Evolutionary conservation across 805 yeast genomes (phyloP).

Genomic region (Pichia deserticola): DNA sequence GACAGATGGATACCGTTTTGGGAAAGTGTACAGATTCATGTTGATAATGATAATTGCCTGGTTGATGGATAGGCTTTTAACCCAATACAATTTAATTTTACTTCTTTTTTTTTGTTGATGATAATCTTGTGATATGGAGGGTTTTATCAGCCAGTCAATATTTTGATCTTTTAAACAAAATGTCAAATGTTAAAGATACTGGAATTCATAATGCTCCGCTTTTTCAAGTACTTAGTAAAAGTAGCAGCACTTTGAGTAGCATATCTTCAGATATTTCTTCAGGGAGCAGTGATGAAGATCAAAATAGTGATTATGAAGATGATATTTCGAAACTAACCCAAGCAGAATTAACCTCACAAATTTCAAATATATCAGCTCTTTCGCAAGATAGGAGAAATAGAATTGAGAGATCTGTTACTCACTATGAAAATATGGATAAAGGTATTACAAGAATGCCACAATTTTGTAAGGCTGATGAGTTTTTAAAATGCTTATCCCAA

Average conservation of each 20-base stretch:
- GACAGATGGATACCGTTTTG: background rate
- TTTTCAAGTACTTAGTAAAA: no score
- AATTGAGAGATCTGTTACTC: slow-evolving; percentile 16
- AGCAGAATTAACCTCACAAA: slow-evolving; percentile 1
- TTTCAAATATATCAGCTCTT: background rate
- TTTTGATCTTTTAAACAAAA: no score
- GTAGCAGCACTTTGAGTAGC: no score
- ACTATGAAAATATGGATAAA: slow-evolving; percentile 22
- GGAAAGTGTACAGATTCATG: slow-evolving; percentile 1
- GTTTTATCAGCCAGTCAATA: no score
- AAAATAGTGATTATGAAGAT: background rate
- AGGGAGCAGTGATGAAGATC: background rate
- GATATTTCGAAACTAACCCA: background rate
- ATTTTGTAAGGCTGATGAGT: slow-evolving; percentile 21
- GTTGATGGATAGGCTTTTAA: no score
- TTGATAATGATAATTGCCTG: background rate
- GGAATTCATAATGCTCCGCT: no score
- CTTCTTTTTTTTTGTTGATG: no score
- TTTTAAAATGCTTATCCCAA: slow-evolving; percentile 20
- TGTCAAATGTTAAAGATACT: no score
- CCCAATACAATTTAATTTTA: no score
- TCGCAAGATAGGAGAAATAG: slow-evolving; percentile 2
- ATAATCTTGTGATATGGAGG: no score
- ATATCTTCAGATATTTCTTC: background rate
- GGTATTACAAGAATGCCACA: slow-evolving; percentile 25